Percentiles rank a stretch among this genome's conserved stretches.
phyloP scores from a whole-genome alignment of 116 monocot species.

The Zostera marina region DNA sequence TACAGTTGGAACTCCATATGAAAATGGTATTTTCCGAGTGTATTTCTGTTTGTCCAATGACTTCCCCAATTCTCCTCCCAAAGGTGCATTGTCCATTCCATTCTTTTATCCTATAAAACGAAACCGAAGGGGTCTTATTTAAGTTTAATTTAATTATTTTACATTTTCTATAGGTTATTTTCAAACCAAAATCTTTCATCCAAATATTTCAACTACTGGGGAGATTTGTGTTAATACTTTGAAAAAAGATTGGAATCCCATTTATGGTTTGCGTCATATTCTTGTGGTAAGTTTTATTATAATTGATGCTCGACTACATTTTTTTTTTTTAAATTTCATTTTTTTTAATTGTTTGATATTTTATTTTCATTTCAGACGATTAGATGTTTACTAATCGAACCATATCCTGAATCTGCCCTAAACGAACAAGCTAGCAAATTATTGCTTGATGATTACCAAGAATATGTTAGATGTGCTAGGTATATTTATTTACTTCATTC shows the following conservation, averaged over 20 bases:
- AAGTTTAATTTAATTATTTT: neutral
- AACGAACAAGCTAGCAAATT: slow-evolving; percentile 70
- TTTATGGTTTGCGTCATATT: slow-evolving; percentile 44
- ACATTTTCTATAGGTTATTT: slow-evolving; percentile 62
- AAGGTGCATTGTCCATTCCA: slow-evolving; percentile 40
- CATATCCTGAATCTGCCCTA: slow-evolving; percentile 68
- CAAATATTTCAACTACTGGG: slow-evolving; percentile 51
- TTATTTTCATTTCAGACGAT: slow-evolving; percentile 27
- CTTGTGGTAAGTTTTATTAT: slow-evolving; percentile 28
- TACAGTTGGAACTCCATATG: slow-evolving; percentile 72
- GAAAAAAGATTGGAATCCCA: slow-evolving; percentile 73
- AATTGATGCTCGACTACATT: no score
- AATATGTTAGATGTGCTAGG: slow-evolving; percentile 54
- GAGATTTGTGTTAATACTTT: slow-evolving; percentile 71
- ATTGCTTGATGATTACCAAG: slow-evolving; percentile 59
- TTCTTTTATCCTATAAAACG: neutral
- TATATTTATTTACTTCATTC: no score
- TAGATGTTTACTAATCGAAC: slow-evolving; percentile 58
- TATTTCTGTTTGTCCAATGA: slow-evolving; percentile 47
- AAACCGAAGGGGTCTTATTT: neutral
- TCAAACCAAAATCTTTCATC: slow-evolving; percentile 60
- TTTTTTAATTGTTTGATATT: neutral
- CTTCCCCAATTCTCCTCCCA: slow-evolving; percentile 65
- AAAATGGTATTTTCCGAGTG: slow-evolving; percentile 53
- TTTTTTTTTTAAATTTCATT: neutral